Conservation (phyloP, 306 rosid species). For the Ormosia emarginata region DNA sequence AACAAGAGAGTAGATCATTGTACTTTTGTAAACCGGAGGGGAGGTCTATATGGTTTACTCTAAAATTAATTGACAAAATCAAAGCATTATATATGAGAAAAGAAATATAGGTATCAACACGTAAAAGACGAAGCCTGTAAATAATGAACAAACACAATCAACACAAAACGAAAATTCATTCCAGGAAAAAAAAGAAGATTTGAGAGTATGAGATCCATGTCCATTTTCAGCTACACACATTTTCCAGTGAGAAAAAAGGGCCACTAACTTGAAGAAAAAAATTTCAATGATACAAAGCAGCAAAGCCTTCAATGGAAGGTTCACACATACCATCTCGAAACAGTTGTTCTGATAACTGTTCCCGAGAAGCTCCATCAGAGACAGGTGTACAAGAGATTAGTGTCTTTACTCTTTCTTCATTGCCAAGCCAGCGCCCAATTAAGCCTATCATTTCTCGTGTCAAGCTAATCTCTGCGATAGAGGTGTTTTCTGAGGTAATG, state of each 20-base stretch:
- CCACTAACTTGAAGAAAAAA: not conserved
- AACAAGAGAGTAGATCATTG: not conserved
- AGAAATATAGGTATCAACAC: not conserved
- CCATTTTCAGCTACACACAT: not conserved
- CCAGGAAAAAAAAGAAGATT: not conserved
- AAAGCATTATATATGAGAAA: not conserved
- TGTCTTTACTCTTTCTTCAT: constrained; percentile 71
- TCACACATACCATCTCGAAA: constrained; percentile 77
- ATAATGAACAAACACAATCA: not conserved
- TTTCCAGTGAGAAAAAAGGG: not conserved
- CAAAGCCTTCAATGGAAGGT: constrained; percentile 11
- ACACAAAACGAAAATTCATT: not conserved
- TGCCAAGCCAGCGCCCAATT: constrained; percentile 85
- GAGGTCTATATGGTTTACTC: not conserved
- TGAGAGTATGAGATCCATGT: not conserved
- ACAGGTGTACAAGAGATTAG: constrained; percentile 47
- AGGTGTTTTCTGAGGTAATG: constrained; percentile 54
- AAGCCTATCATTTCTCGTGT: constrained; percentile 64
- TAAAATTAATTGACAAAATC: not conserved
- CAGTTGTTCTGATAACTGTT: constrained; percentile 78
- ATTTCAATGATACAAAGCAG: constrained; percentile 1
- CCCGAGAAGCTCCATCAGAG: constrained; percentile 59
- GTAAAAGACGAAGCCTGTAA: not conserved
- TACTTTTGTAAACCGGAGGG: not conserved
- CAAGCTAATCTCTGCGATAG: constrained; percentile 75